phyloP scores from a whole-genome alignment of 2,329 filamentous ascomycete genomes.

The Ophiostoma piceae region DNA sequence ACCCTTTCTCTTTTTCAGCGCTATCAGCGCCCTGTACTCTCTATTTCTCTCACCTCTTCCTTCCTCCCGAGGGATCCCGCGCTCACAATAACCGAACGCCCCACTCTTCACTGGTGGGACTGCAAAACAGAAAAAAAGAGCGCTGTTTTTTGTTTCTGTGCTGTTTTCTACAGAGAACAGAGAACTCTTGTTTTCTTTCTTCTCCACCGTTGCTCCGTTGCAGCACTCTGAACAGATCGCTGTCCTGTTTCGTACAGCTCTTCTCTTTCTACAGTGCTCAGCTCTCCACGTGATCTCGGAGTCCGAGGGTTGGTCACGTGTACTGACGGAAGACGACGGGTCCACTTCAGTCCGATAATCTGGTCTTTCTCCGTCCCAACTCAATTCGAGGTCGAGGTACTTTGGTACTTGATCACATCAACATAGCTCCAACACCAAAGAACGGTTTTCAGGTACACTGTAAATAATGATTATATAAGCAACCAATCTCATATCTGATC shows the following conservation, averaged over 20 bases:
- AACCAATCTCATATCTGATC: too few species aligned
- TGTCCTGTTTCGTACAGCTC: not conserved
- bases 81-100: constrained; percentile 25
- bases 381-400: not conserved
- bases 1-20: not conserved
- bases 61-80: constrained; percentile 28
- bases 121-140: constrained; percentile 8
- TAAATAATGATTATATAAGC: not conserved
- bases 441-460: not conserved
- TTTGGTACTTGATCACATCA: not conserved
- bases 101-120: constrained; percentile 17
- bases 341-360: constrained; percentile 8
- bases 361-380: not conserved
- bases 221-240: not conserved
- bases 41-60: constrained; percentile 19
- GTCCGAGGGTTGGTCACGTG: constrained; percentile 14
- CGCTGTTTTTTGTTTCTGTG: not conserved
- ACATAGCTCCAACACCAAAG: not conserved
- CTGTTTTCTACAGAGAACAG: too few species aligned
- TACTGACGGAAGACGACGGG: not conserved
- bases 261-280: not conserved
- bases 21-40: not conserved
- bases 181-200: not conserved
- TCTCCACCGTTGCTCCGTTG: not conserved
- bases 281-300: constrained; percentile 16